phyloP scores from a whole-genome alignment of 139 green algal species.

The Trebouxia sp. region DNA sequence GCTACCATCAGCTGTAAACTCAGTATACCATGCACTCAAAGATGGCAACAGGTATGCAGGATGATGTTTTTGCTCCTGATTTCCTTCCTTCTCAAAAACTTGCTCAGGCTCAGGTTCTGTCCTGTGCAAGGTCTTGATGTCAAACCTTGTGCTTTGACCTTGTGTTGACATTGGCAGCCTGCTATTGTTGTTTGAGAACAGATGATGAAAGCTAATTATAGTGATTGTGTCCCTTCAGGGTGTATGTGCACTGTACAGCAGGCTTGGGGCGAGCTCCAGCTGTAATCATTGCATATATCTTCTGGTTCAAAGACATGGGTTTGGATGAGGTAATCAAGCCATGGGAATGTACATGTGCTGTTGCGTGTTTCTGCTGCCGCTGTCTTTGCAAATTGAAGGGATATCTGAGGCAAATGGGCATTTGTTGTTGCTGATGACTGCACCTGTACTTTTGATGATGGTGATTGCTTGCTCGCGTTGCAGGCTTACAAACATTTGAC shows the following conservation, averaged over 20 bases:
- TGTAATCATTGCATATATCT: constrained; percentile 74
- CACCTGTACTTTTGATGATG: neutral
- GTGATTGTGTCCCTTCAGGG: constrained; percentile 26
- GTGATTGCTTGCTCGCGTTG: neutral
- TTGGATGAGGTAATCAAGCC: constrained; percentile 48
- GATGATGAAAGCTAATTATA: no score
- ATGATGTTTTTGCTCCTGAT: no score
- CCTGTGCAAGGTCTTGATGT: no score
- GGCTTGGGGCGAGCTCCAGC: constrained; percentile 73
- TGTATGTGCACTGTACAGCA: constrained; percentile 84
- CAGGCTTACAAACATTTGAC: constrained; percentile 76
- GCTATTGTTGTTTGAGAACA: no score
- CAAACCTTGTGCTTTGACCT: no score
- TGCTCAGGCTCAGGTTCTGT: no score
- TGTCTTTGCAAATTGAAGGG: no score
- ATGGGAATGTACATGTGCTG: neutral
- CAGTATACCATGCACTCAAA: constrained; percentile 37
- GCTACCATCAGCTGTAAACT: constrained; percentile 59
- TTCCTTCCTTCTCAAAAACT: no score
- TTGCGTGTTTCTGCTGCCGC: neutral
- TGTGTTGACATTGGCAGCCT: no score
- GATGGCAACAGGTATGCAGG: constrained; percentile 25
- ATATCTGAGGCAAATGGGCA: no score
- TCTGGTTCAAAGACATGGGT: constrained; percentile 57
- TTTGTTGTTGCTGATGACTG: no score